Evolutionary conservation across 139 green algal species (phyloP).

Genomic region (Chlamydomonas eustigma): DNA sequence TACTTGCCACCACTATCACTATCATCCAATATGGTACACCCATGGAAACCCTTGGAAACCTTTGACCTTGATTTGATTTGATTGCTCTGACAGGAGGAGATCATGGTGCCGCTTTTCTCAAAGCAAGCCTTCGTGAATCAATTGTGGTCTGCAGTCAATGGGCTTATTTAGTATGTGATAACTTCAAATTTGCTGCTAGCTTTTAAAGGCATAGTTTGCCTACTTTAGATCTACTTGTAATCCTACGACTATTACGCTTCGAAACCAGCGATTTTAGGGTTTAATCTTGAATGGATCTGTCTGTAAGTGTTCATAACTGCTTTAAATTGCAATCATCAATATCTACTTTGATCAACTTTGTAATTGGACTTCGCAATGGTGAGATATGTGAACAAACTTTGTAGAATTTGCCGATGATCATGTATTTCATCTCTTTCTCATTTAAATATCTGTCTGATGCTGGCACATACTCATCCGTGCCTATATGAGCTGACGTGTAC

Average conservation of each 20-base stretch:
- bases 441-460: no score
- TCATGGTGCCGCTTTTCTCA: neutral
- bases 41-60: no score
- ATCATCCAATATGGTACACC: no score
- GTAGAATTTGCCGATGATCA: no score
- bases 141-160: slow-evolving; percentile 8
- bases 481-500: neutral
- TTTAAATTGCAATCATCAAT: neutral
- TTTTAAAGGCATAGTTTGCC: neutral
- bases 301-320: neutral
- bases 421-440: no score
- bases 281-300: neutral
- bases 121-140: slow-evolving; percentile 17
- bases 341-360: neutral
- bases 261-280: neutral
- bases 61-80: no score
- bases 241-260: neutral
- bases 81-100: slow-evolving; percentile 8
- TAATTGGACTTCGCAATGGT: no score
- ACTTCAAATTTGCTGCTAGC: neutral
- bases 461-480: no score
- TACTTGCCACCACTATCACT: no score
- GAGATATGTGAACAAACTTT: no score
- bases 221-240: neutral
- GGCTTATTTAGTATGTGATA: neutral